phyloP scores from a whole-genome alignment of 371 early-diverging fungal species.

The Mortierella sp. region DNA sequence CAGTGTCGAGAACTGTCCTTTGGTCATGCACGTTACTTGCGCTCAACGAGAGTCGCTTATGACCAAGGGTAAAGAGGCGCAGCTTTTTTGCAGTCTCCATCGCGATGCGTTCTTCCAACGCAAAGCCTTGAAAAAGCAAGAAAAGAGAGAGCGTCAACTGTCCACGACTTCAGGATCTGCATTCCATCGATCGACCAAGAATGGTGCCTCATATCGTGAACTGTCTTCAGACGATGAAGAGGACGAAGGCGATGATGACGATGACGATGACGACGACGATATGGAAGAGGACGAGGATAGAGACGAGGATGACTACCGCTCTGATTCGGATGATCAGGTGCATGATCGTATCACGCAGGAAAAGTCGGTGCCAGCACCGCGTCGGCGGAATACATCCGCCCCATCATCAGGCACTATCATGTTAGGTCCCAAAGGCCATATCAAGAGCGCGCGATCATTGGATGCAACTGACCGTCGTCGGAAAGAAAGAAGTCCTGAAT shows the following conservation, averaged over 20 bases:
- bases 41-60: constrained; percentile 28
- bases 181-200: constrained; percentile 56
- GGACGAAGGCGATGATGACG: too few species aligned
- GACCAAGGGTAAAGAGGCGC: constrained; percentile 23
- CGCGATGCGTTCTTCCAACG: constrained; percentile 25
- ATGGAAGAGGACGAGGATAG: too few species aligned
- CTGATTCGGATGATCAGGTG: constrained; percentile 14
- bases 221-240: constrained; percentile 53
- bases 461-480: constrained; percentile 28
- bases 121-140: constrained; percentile 22
- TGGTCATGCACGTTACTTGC: constrained; percentile 47
- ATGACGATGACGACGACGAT: too few species aligned
- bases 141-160: not conserved
- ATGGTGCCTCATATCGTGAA: constrained; percentile 53
- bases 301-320: constrained; percentile 16
- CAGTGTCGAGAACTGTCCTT: constrained; percentile 21
- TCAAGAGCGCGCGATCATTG: constrained; percentile 11
- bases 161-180: constrained; percentile 3
- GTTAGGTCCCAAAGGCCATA: constrained; percentile 9
- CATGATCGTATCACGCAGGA: constrained; percentile 8
- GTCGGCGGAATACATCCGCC: constrained; percentile 9
- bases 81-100: constrained; percentile 36
- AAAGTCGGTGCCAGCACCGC: constrained; percentile 15
- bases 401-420: constrained; percentile 17
- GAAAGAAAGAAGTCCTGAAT: constrained; percentile 27